Conservation (phyloP, 139 green algal genomes). For the Ulvella scutata region DNA sequence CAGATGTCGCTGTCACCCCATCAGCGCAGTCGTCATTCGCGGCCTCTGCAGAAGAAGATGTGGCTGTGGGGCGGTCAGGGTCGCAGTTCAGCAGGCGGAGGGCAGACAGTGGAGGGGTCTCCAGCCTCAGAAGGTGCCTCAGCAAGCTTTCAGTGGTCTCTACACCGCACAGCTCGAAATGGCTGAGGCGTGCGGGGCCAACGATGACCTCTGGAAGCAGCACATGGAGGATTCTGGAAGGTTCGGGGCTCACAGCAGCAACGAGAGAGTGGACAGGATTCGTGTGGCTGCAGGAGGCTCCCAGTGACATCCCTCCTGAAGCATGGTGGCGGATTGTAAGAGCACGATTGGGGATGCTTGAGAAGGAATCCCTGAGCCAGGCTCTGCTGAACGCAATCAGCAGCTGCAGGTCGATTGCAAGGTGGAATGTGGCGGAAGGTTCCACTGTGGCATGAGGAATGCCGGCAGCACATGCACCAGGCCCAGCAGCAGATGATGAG, state of each 20-base stretch:
- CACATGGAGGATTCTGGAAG: not conserved
- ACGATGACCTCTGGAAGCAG: not conserved
- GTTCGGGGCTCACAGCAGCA: not conserved
- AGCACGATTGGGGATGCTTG: not conserved
- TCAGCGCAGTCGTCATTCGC: not conserved
- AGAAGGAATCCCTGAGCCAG: not conserved
- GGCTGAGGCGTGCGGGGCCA: not conserved
- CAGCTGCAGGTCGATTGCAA: not conserved
- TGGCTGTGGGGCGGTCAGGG: not conserved
- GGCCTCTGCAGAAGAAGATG: not conserved
- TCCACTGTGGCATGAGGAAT: not conserved
- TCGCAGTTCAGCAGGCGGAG: not conserved
- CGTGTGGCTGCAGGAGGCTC: not conserved
- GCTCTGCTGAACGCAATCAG: not conserved
- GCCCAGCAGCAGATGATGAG: not conserved
- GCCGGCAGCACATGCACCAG: not conserved
- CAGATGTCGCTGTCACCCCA: not conserved
- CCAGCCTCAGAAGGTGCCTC: not conserved
- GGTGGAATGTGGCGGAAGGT: not conserved
- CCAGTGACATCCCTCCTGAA: not conserved
- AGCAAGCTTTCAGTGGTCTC: not conserved
- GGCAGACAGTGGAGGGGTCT: not conserved
- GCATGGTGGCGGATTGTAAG: not conserved
- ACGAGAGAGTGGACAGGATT: not conserved
- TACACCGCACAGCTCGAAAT: not conserved